phyloP scores from a whole-genome alignment of 208 protist genomes.

The Acanthamoeba sp. region DNA sequence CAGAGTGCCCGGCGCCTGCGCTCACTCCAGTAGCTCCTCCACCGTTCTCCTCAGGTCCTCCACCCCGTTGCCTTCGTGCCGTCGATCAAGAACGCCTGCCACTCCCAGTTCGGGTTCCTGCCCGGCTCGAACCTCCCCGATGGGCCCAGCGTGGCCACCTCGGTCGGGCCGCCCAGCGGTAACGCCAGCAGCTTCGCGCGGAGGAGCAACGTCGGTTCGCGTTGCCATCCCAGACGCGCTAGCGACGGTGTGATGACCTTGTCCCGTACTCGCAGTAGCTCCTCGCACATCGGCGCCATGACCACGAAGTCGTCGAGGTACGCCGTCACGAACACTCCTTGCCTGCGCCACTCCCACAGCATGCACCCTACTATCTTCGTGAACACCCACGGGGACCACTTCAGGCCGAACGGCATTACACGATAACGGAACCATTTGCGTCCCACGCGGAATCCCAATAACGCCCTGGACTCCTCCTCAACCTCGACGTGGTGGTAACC shows the following conservation, averaged over 20 bases:
- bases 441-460: not conserved
- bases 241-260: not conserved
- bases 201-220: no score
- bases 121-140: no score
- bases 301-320: not conserved
- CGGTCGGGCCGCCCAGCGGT: no score
- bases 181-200: no score
- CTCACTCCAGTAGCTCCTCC: no score
- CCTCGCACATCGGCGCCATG: not conserved
- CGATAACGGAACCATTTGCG: not conserved
- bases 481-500: constrained; percentile 15
- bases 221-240: not conserved
- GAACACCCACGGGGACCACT: constrained; percentile 10
- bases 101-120: no score
- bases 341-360: not conserved
- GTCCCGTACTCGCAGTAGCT: not conserved
- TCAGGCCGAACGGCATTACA: not conserved
- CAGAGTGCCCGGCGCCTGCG: no score
- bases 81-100: no score
- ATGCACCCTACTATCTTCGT: not conserved
- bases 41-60: no score
- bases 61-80: no score
- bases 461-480: not conserved
- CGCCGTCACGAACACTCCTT: not conserved
- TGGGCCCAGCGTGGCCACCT: no score